Percentiles rank a stretch among this genome's conserved stretches.
These are phyloP conservation scores for Beauveria rudraprayagi DNA, from an alignment of 2,329 filamentous ascomycete genomes.

Conservation along the genomic window DNA sequence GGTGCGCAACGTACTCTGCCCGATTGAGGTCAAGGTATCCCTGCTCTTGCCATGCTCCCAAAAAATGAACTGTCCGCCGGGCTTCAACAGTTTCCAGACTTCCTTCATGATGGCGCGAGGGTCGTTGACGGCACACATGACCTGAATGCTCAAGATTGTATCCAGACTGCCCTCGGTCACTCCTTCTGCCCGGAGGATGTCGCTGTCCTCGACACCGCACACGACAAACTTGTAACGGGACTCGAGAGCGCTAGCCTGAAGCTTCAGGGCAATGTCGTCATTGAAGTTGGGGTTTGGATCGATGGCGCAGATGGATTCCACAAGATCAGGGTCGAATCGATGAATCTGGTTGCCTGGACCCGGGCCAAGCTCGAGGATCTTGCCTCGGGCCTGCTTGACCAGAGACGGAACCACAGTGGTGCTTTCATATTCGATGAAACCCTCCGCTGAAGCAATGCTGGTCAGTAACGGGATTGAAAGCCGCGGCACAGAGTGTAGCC, in stretches of 20 bases:
- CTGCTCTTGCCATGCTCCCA: conserved; percentile 31
- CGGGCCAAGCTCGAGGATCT: conserved; percentile 35
- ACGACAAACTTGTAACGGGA: conserved; percentile 30
- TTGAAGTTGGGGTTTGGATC: conserved; percentile 31
- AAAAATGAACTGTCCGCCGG: conserved; percentile 37
- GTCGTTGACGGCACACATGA: conserved; percentile 31
- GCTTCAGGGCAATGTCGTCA: conserved; percentile 22
- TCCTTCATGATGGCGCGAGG: conserved; percentile 20
- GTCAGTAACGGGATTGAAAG: neutral
- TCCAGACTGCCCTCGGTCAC: conserved; percentile 29
- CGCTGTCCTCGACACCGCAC: conserved; percentile 30
- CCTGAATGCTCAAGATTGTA: conserved; percentile 32
- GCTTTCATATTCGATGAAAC: conserved; percentile 7
- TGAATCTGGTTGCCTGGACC: conserved; percentile 36
- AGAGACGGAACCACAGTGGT: conserved; percentile 8
- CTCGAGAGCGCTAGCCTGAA: conserved; percentile 21
- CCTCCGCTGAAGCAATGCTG: neutral
- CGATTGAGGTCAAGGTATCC: neutral
- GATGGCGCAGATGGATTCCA: conserved; percentile 30
- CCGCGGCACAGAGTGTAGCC: too few species aligned
- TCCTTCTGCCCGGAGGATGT: conserved; percentile 27
- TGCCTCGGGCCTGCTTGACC: neutral
- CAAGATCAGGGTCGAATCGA: conserved; percentile 24
- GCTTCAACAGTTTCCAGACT: conserved; percentile 35
- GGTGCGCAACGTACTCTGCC: neutral